Percentiles rank a stretch among this genome's conserved stretches.
Conservation (phyloP, 441 rosid genomes). For the Adansonia gregorii region DNA sequence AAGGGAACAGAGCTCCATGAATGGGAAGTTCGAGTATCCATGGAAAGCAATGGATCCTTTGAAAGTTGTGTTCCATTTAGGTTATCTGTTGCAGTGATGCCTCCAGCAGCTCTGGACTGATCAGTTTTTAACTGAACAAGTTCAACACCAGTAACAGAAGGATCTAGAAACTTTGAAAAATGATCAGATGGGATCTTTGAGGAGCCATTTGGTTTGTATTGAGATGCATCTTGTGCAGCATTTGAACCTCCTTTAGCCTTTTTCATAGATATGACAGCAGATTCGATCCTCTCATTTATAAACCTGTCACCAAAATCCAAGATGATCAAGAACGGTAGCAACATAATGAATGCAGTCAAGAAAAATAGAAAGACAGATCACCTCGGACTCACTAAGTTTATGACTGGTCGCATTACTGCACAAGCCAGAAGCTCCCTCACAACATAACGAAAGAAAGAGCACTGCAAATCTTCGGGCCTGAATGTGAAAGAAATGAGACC, state of each 20-base stretch:
- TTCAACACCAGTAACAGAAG: conserved; percentile 89
- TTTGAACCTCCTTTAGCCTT: conserved; percentile 60
- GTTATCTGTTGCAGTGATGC: conserved; percentile 44
- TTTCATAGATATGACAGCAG: conserved; percentile 55
- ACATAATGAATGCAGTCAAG: conserved; percentile 21
- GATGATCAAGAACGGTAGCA: conserved; percentile 32
- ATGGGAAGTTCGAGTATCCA: conserved; percentile 73
- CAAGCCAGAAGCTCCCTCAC: conserved; percentile 95
- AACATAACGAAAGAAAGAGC: conserved; percentile 75
- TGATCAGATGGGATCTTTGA: conserved; percentile 70
- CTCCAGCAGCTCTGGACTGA: conserved; percentile 45
- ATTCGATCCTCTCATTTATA: conserved; percentile 92
- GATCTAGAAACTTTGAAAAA: conserved; percentile 78
- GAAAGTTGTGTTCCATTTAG: conserved; percentile 45
- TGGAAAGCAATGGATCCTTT: conserved; percentile 95
- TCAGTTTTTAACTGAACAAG: conserved; percentile 82
- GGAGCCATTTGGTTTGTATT: conserved; percentile 61
- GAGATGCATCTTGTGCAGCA: conserved; percentile 56
- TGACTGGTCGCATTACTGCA: conserved; percentile 89
- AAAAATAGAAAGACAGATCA: conserved; percentile 35
- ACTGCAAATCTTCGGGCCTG: conserved; percentile 85
- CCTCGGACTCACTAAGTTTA: conserved; percentile 95
- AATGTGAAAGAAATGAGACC: conserved; percentile 83
- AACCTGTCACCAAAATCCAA: conserved; percentile 56
- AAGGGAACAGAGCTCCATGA: conserved; percentile 72